These are phyloP conservation scores for Mallotus nudiflorus DNA, from an alignment of 345 rosid genomes.

Conservation along the genomic window DNA sequence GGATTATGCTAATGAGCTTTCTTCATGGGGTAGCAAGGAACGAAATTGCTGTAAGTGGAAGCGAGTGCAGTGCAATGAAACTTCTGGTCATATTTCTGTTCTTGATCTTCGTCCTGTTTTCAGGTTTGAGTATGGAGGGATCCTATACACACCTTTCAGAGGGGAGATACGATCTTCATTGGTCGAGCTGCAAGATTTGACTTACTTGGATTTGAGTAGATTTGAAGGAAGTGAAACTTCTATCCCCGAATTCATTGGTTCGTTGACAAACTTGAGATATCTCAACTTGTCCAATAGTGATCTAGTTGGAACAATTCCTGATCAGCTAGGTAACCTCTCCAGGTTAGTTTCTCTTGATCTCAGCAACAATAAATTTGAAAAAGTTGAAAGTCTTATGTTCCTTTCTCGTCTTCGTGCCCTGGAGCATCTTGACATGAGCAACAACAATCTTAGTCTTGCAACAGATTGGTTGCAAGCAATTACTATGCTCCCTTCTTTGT, in stretches of 20 bases:
- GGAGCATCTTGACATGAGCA: not conserved
- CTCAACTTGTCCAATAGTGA: not conserved
- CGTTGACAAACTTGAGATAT: not conserved
- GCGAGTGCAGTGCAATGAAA: constrained; percentile 6
- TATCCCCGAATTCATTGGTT: not conserved
- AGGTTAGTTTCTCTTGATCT: constrained; percentile 4
- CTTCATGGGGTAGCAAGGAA: not conserved
- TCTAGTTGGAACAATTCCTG: not conserved
- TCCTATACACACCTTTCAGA: not conserved
- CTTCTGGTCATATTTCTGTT: not conserved
- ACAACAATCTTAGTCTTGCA: not conserved
- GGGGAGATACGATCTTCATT: not conserved
- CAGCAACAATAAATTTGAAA: not conserved
- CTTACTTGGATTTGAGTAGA: not conserved
- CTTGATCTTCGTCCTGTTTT: constrained; percentile 6
- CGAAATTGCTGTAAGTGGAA: constrained; percentile 12
- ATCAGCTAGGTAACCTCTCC: constrained; percentile 4
- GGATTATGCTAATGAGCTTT: not conserved
- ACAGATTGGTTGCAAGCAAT: not conserved
- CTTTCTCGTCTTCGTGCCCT: not conserved
- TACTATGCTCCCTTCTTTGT: not conserved
- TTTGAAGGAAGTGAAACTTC: not conserved
- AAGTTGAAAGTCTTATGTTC: not conserved
- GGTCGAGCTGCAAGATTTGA: not conserved
- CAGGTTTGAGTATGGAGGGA: not conserved